Conservation (phyloP, 1,284 basidiomycete genomes). For the Cryptococcus depauperatus region DNA sequence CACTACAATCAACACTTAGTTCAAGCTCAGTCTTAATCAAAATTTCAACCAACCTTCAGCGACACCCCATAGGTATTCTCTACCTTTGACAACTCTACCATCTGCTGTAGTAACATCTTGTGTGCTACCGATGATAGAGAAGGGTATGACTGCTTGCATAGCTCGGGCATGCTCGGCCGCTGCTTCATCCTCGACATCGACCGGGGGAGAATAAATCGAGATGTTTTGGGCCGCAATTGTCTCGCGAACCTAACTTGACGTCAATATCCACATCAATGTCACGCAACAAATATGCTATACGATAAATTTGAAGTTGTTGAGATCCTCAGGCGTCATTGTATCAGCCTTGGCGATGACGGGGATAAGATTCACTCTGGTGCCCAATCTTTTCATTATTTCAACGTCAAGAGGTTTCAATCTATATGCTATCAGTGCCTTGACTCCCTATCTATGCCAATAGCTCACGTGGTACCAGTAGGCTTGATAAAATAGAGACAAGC, state of each 20-base stretch:
- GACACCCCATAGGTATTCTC: constrained; percentile 99
- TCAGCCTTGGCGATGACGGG: constrained; percentile 97
- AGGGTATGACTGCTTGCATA: constrained; percentile 82
- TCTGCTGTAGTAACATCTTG: constrained; percentile 87
- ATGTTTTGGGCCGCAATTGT: constrained; percentile 87
- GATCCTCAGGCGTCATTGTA: constrained; percentile 87
- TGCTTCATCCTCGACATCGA: constrained; percentile 82
- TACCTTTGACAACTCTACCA: constrained; percentile 89
- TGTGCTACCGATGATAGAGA: constrained; percentile 96
- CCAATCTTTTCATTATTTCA: constrained; percentile 97
- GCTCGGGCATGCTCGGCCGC: constrained; percentile 82
- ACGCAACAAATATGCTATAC: constrained; percentile 49
- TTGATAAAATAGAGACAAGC: constrained; percentile 97
- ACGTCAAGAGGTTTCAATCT: constrained; percentile 97
- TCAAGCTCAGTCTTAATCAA: not conserved
- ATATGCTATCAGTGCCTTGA: not conserved
- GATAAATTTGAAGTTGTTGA: constrained; percentile 85
- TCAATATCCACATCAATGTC: not conserved
- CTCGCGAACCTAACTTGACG: constrained; percentile 65
- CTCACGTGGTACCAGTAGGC: constrained; percentile 90
- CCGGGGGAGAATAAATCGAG: constrained; percentile 85
- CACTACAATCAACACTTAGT: constrained; percentile 51
- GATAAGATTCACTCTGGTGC: constrained; percentile 91
- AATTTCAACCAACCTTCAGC: constrained; percentile 63
- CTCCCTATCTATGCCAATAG: constrained; percentile 13